These are phyloP conservation scores for Candida alai DNA, from an alignment of 805 yeast genomes.

Conservation along the genomic window DNA sequence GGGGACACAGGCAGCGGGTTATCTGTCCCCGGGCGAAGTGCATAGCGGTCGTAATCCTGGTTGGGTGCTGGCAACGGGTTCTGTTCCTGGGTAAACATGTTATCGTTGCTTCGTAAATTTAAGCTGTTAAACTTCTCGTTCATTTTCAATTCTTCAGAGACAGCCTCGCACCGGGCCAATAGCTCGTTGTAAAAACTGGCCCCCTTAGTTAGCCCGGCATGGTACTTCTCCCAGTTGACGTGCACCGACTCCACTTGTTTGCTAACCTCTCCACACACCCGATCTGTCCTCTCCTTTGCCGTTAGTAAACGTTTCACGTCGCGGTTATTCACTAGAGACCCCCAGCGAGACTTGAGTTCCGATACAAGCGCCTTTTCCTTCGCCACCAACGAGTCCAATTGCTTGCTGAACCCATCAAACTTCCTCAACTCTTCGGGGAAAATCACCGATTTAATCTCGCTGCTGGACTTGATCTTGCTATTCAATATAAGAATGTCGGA, in stretches of 20 bases:
- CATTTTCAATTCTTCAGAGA: slow-evolving; percentile 1
- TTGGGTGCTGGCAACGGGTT: background rate
- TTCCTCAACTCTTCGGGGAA: slow-evolving; percentile 74
- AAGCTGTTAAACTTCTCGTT: slow-evolving; percentile 3
- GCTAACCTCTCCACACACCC: slow-evolving; percentile 28
- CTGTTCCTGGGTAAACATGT: background rate
- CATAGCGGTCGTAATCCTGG: background rate
- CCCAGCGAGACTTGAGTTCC: slow-evolving; percentile 29
- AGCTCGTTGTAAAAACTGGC: slow-evolving; percentile 57
- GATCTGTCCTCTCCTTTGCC: slow-evolving; percentile 37
- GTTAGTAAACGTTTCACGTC: slow-evolving; percentile 38
- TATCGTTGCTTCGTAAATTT: background rate
- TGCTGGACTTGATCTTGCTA: slow-evolving; percentile 49
- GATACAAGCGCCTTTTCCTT: slow-evolving; percentile 54
- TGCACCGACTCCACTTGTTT: slow-evolving; percentile 45
- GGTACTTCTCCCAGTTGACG: slow-evolving; percentile 52
- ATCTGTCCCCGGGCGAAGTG: background rate
- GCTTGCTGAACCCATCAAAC: slow-evolving; percentile 62
- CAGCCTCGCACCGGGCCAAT: slow-evolving; percentile 19
- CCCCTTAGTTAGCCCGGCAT: slow-evolving; percentile 60
- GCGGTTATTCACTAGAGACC: slow-evolving; percentile 20
- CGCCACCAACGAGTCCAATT: slow-evolving; percentile 64
- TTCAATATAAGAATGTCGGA: slow-evolving; percentile 69
- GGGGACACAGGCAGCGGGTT: background rate
- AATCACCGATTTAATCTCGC: slow-evolving; percentile 49